Conservation (phyloP, 306 rosid species). For the Gleditsia sinensis region DNA sequence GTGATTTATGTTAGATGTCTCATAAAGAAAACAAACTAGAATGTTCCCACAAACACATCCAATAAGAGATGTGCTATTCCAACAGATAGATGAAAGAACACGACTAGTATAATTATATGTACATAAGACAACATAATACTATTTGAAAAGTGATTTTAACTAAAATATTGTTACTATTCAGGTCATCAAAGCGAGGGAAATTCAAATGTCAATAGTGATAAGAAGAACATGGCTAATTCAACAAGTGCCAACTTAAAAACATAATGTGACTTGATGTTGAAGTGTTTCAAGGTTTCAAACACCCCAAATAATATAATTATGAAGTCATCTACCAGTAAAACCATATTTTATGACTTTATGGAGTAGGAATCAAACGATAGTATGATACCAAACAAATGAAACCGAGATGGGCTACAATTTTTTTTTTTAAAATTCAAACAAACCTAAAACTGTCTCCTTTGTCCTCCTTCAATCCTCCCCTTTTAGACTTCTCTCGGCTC, state of each 20-base stretch:
- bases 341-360: background rate
- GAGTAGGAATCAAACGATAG: background rate
- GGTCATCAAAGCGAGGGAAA: background rate
- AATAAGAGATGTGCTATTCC: background rate
- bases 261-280: background rate
- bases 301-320: background rate
- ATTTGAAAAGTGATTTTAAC: background rate
- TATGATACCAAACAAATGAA: background rate
- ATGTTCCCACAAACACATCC: background rate
- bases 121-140: background rate
- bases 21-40: background rate
- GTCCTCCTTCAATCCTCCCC: background rate
- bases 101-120: background rate
- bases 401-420: background rate
- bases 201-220: background rate
- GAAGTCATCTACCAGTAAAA: background rate
- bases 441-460: background rate
- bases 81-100: background rate
- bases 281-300: background rate
- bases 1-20: background rate
- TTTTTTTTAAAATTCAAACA: too few species aligned
- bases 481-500: background rate
- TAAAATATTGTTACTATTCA: too few species aligned
- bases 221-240: background rate
- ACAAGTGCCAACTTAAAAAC: background rate